Evolutionary conservation across 805 yeast genomes (phyloP).

Genomic region (Yarrowia yakushimensis): DNA sequence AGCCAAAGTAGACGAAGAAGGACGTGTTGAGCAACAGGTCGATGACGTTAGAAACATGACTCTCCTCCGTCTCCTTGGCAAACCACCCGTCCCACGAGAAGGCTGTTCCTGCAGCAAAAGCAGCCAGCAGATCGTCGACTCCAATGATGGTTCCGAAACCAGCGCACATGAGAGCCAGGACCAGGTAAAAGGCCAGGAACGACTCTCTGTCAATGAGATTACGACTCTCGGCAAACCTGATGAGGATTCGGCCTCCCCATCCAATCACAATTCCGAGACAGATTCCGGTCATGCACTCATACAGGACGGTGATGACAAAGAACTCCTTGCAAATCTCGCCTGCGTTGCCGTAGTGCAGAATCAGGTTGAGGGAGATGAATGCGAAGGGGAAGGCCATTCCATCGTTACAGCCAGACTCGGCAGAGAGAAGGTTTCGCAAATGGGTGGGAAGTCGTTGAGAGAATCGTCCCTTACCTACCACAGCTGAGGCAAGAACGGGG

Average conservation of each 20-base stretch:
- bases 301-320: constrained; percentile 69
- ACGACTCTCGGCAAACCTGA: constrained; percentile 66
- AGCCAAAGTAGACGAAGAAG: constrained; percentile 85
- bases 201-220: constrained; percentile 83
- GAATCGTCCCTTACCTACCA: constrained; percentile 89
- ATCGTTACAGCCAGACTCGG: constrained; percentile 88
- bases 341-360: constrained; percentile 62
- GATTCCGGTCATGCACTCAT: constrained; percentile 79
- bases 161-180: constrained; percentile 77
- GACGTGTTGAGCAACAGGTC: constrained; percentile 79
- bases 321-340: constrained; percentile 74
- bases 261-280: constrained; percentile 73
- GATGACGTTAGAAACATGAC: constrained; percentile 86
- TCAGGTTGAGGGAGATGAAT: constrained; percentile 60
- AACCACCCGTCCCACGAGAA: constrained; percentile 94
- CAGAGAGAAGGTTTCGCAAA: constrained; percentile 73
- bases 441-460: constrained; percentile 93
- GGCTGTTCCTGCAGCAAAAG: constrained; percentile 91
- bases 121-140: constrained; percentile 80
- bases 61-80: constrained; percentile 74
- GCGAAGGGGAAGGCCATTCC: constrained; percentile 96
- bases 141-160: constrained; percentile 88
- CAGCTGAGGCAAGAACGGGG: constrained; percentile 93
- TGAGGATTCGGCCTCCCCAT: constrained; percentile 61
- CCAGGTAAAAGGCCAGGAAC: constrained; percentile 77